Percentiles rank a stretch among this genome's conserved stretches.
These are phyloP conservation scores for Dalbergia oliveri DNA, from an alignment of 306 rosid genomes.

Conservation along the genomic window DNA sequence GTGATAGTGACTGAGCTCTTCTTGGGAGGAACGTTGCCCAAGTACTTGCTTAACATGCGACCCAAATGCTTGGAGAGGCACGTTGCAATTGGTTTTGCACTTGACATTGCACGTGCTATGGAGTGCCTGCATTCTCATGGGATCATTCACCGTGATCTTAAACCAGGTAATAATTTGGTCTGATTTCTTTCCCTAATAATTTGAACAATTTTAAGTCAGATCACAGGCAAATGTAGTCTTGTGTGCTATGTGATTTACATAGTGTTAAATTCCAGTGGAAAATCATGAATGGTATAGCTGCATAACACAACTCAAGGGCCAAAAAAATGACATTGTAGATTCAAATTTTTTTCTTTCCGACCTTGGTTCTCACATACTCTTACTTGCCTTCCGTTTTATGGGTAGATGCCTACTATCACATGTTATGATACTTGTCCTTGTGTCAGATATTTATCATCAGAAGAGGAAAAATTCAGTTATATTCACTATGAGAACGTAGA, in stretches of 20 bases:
- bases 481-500: not conserved
- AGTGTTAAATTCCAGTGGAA: constrained; percentile 11
- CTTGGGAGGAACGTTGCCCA: constrained; percentile 85
- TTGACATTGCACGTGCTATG: constrained; percentile 95
- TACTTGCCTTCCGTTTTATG: constrained; percentile 16
- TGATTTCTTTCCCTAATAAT: constrained; percentile 31
- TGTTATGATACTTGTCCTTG: constrained; percentile 9
- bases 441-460: constrained; percentile 9
- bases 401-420: constrained; percentile 21
- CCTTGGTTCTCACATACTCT: constrained; percentile 25
- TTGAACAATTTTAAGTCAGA: constrained; percentile 2
- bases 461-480: not conserved
- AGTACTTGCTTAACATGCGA: constrained; percentile 80
- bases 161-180: constrained; percentile 75
- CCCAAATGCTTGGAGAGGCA: constrained; percentile 85
- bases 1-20: constrained; percentile 96
- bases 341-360: constrained; percentile 31
- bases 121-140: constrained; percentile 97
- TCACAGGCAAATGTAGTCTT: constrained; percentile 6
- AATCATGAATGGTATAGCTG: not conserved
- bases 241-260: constrained; percentile 10
- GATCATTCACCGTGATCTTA: constrained; percentile 94
- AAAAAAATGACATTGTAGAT: constrained; percentile 27
- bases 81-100: constrained; percentile 84
- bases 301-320: not conserved